Percentiles rank a stretch among this genome's conserved stretches.
Evolutionary conservation across 352 stramenopile species (phyloP).

Genomic region (Phytophthora macrochlamydospora): DNA sequence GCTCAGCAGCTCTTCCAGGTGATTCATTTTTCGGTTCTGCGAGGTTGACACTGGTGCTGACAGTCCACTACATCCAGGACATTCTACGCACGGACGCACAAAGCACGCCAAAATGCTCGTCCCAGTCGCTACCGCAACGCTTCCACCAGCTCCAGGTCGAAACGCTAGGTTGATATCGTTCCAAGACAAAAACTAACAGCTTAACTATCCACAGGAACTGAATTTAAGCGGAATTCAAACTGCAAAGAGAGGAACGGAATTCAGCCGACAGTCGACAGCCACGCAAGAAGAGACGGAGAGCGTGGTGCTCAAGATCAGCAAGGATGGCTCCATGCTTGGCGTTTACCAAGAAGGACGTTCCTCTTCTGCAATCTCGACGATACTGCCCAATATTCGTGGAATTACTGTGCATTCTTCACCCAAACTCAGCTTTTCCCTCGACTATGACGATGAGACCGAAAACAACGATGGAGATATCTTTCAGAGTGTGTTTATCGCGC

Average conservation of each 20-base stretch:
- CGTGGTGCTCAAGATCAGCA: constrained; percentile 13
- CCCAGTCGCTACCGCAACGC: constrained; percentile 29
- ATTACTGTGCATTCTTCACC: constrained; percentile 6
- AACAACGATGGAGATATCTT: constrained; percentile 2
- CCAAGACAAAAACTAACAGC: background rate
- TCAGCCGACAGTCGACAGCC: constrained; percentile 18
- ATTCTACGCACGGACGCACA: constrained; percentile 24
- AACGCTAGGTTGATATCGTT: no score
- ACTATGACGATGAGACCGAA: background rate
- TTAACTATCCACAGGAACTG: constrained; percentile 5
- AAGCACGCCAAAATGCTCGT: constrained; percentile 28
- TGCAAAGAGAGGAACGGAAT: constrained; percentile 34
- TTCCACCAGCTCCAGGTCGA: constrained; percentile 35
- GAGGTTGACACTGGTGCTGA: background rate
- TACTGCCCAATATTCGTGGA: constrained; percentile 13
- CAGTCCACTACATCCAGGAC: constrained; percentile 15
- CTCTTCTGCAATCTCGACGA: background rate
- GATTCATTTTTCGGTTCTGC: background rate
- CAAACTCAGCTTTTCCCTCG: constrained; percentile 22
- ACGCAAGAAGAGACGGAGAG: background rate
- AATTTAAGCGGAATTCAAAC: constrained; percentile 34
- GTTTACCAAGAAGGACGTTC: background rate
- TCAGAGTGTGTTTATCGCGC: constrained; percentile 8
- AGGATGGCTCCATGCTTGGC: constrained; percentile 24
- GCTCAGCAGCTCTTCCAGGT: constrained; percentile 47